A percentile compares a stretch with the other conserved stretches of the same genome.
Evolutionary conservation across 2,329 filamentous ascomycete genomes (phyloP).

Genomic region (Aspergillus pseudotamarii): DNA sequence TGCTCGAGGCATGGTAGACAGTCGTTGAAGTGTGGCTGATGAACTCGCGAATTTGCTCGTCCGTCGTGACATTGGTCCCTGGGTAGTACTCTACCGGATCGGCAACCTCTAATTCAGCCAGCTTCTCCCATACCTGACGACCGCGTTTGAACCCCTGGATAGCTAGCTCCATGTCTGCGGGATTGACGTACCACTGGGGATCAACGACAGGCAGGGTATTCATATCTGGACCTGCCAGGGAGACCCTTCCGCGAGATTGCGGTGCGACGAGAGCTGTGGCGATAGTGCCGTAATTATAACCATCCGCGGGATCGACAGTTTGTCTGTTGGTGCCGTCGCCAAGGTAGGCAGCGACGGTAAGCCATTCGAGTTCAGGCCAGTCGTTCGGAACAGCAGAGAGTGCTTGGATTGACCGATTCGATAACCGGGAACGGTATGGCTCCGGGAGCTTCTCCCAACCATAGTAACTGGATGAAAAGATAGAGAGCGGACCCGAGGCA

Average conservation of each 20-base stretch:
- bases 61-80: conserved; percentile 39
- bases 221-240: conserved; percentile 19
- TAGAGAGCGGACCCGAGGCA: conserved; percentile 28
- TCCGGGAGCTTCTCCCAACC: conserved; percentile 34
- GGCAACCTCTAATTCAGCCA: conserved; percentile 22
- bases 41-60: conserved; percentile 44
- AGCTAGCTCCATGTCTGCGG: conserved; percentile 47
- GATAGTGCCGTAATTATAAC: conserved; percentile 20
- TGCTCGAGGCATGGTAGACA: conserved; percentile 38
- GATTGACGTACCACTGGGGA: conserved; percentile 17
- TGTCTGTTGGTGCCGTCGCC: conserved; percentile 20
- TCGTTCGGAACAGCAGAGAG: conserved; percentile 30
- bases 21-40: conserved; percentile 30
- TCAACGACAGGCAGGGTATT: conserved; percentile 19
- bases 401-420: conserved; percentile 8
- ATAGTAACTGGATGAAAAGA: conserved; percentile 26
- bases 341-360: conserved; percentile 20
- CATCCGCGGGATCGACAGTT: conserved; percentile 26
- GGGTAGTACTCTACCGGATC: conserved; percentile 38
- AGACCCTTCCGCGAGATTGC: conserved; percentile 19
- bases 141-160: conserved; percentile 46
- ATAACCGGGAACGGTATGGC: conserved; percentile 23
- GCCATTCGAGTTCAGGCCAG: conserved; percentile 39
- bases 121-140: conserved; percentile 37
- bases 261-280: conserved; percentile 14